Evolutionary conservation across 176 grass and related monocot species (phyloP).

Genomic region (Dactylis glomerata): DNA sequence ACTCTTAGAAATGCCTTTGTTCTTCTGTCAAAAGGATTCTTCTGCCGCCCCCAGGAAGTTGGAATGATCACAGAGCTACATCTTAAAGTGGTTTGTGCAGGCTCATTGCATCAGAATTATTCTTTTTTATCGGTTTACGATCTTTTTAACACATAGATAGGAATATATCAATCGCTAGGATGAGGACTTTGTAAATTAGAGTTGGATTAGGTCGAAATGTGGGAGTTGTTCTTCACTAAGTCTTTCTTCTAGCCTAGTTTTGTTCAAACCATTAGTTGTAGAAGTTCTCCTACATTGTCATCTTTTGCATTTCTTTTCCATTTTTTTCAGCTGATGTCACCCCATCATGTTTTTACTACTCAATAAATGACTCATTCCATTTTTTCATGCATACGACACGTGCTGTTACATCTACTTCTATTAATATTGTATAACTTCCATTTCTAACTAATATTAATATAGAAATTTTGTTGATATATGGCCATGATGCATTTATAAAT

Average conservation of each 20-base stretch:
- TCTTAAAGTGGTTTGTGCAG: constrained; percentile 87
- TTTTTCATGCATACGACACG: constrained; percentile 3
- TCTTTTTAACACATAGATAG: background rate
- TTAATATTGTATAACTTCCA: background rate
- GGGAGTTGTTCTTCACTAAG: background rate
- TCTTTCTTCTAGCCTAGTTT: background rate
- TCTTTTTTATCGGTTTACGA: background rate
- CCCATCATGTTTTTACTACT: background rate
- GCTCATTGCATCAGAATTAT: constrained; percentile 14
- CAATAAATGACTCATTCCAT: constrained; percentile 9
- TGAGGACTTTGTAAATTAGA: background rate
- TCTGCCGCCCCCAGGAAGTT: constrained; percentile 89
- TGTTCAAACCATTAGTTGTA: background rate
- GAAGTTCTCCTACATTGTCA: background rate
- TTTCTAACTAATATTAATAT: background rate
- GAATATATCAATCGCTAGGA: background rate
- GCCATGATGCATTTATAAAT: background rate
- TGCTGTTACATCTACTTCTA: constrained; percentile 6
- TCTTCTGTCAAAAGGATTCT: constrained; percentile 88
- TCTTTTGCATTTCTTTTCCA: background rate
- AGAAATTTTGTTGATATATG: background rate
- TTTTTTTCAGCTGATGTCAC: constrained; percentile 18
- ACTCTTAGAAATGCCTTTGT: constrained; percentile 81
- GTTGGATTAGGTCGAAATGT: background rate
- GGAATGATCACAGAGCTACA: constrained; percentile 81